phyloP scores from a whole-genome alignment of 2,329 filamentous ascomycete species.

The Annulohypoxylon truncatum region DNA sequence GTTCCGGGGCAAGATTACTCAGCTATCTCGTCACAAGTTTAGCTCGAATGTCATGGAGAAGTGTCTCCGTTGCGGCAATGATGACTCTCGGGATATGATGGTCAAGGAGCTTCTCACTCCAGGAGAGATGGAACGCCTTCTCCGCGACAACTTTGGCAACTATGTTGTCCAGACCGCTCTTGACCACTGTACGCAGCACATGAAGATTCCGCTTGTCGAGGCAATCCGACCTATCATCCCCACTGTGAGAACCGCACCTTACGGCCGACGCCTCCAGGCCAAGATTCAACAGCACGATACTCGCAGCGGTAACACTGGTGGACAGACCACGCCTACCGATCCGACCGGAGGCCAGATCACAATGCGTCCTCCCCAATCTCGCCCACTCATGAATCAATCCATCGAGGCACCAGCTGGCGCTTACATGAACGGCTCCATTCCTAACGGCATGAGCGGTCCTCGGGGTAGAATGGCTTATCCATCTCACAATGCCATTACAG shows the following conservation, averaged over 20 bases:
- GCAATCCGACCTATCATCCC: conserved; percentile 86
- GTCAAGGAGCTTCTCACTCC: conserved; percentile 82
- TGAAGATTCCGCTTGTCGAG: conserved; percentile 82
- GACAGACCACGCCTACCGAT: conserved; percentile 65
- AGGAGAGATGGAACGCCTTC: conserved; percentile 84
- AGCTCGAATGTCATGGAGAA: conserved; percentile 99
- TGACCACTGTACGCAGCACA: conserved; percentile 80
- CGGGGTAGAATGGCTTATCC: conserved; percentile 54
- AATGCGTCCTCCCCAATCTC: conserved; percentile 58
- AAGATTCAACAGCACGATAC: conserved; percentile 78
- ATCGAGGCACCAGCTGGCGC: conserved; percentile 50
- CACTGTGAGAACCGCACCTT: conserved; percentile 87
- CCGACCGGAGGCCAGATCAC: conserved; percentile 65
- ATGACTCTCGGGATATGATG: conserved; percentile 80
- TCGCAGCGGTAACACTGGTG: conserved; percentile 58
- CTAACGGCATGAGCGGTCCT: conserved; percentile 49
- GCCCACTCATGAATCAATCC: conserved; percentile 56
- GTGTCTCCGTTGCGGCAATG: conserved; percentile 84
- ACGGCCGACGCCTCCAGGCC: conserved; percentile 91
- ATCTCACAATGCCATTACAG: conserved; percentile 49
- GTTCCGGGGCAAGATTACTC: conserved; percentile 79
- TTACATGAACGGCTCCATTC: conserved; percentile 49
- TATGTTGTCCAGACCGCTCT: conserved; percentile 98
- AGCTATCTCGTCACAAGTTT: conserved; percentile 94
- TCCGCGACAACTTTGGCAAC: conserved; percentile 94